phyloP scores from a whole-genome alignment of 345 rosid genomes.

The Nephelium lappaceum region DNA sequence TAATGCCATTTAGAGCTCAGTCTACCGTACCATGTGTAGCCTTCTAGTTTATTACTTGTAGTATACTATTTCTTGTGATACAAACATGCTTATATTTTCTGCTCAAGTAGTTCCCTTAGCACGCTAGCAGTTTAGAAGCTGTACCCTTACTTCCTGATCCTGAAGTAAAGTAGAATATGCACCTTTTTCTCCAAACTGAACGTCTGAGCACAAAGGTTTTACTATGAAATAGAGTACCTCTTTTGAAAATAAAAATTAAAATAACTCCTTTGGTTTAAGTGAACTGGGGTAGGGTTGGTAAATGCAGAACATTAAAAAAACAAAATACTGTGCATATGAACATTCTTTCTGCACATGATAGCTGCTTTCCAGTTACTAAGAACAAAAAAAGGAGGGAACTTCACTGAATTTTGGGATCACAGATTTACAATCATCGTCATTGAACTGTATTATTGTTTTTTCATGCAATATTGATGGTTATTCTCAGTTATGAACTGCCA shows the following conservation, averaged over 20 bases:
- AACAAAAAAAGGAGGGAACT: not conserved
- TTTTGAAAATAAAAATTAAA: not conserved
- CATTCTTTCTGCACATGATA: not conserved
- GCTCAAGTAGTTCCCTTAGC: not conserved
- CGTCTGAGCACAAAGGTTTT: not conserved
- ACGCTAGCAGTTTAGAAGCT: not conserved
- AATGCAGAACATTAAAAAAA: not conserved
- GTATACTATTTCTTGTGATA: not conserved
- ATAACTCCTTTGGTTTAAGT: not conserved
- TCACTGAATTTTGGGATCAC: not conserved
- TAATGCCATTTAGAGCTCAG: not conserved
- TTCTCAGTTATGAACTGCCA: not conserved
- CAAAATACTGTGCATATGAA: not conserved
- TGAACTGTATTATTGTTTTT: not conserved
- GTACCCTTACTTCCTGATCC: constrained; percentile 1
- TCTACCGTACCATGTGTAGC: not conserved
- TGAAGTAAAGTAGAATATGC: not conserved
- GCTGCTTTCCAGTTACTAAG: not conserved
- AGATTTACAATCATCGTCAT: constrained; percentile 9
- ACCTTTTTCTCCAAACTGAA: not conserved
- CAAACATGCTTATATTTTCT: not conserved
- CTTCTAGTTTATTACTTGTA: constrained; percentile 5
- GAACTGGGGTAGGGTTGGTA: not conserved
- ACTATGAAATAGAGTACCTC: not conserved
- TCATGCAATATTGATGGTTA: not conserved